Evolutionary conservation across 129 eudicot genomes (phyloP).

Genomic region (Flaveria trinervia): DNA sequence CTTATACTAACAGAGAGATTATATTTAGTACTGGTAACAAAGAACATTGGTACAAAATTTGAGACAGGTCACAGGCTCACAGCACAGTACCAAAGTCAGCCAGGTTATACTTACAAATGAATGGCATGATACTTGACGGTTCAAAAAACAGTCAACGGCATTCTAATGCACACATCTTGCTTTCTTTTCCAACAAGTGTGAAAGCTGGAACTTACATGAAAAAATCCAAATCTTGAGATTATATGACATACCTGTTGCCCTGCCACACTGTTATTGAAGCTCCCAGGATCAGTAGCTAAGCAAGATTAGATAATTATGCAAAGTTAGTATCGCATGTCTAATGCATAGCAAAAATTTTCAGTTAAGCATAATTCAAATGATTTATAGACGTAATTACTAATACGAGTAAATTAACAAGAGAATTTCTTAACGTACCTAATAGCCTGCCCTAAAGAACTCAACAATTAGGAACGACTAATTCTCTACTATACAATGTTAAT

Average conservation of each 20-base stretch:
- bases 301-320: neutral
- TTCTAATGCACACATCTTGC: neutral
- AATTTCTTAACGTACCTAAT: conserved; percentile 18
- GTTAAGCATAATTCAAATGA: conserved; percentile 9
- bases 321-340: neutral
- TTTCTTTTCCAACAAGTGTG: conserved; percentile 14
- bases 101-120: neutral
- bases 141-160: neutral
- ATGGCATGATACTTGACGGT: neutral
- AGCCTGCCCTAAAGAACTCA: conserved; percentile 18
- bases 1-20: conserved; percentile 6
- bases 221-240: conserved; percentile 6
- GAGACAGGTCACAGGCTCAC: neutral
- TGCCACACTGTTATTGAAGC: conserved; percentile 89
- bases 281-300: conserved; percentile 73
- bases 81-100: neutral
- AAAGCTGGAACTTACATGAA: conserved; percentile 1
- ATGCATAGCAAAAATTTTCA: conserved; percentile 6
- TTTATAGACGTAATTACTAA: conserved; percentile 10
- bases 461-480: neutral
- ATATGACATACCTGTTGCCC: conserved; percentile 70
- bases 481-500: conserved; percentile 1
- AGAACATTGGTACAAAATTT: neutral
- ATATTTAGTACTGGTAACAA: neutral
- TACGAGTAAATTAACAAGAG: neutral